Percentiles rank a stretch among this genome's conserved stretches.
Evolutionary conservation across 1,139 yeast species (phyloP).

Genomic region (Zygoascus hellenicus): DNA sequence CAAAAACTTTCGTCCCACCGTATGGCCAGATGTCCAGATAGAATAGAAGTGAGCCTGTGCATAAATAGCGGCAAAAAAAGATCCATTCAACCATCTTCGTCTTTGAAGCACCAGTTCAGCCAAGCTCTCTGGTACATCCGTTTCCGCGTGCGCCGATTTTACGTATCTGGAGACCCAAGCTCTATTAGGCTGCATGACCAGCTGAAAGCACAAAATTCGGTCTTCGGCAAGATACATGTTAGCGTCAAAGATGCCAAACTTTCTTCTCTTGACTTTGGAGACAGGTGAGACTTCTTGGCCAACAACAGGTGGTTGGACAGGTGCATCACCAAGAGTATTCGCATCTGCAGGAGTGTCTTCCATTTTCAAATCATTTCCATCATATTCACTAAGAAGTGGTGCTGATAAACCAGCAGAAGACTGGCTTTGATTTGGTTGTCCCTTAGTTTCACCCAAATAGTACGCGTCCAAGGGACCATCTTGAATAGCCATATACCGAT

Average conservation of each 20-base stretch:
- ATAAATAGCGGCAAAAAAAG: slow-evolving; percentile 76
- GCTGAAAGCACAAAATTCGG: slow-evolving; percentile 73
- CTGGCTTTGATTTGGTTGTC: slow-evolving; percentile 40
- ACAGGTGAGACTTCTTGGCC: slow-evolving; percentile 1
- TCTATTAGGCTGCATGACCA: slow-evolving; percentile 62
- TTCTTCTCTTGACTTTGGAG: not conserved
- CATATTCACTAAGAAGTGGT: not conserved
- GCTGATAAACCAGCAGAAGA: not conserved
- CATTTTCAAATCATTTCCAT: slow-evolving; percentile 8
- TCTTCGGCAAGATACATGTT: slow-evolving; percentile 87
- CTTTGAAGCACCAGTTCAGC: slow-evolving; percentile 73
- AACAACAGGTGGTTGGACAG: not conserved
- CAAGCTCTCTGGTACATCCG: slow-evolving; percentile 73
- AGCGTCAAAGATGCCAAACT: slow-evolving; percentile 61
- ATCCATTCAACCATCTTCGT: slow-evolving; percentile 82
- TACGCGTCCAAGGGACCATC: slow-evolving; percentile 72
- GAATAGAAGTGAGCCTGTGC: slow-evolving; percentile 66
- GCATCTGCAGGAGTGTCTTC: slow-evolving; percentile 6
- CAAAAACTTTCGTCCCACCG: slow-evolving; percentile 53
- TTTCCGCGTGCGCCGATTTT: slow-evolving; percentile 70
- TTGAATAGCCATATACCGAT: slow-evolving; percentile 62
- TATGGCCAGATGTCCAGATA: slow-evolving; percentile 66
- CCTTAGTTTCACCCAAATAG: slow-evolving; percentile 71
- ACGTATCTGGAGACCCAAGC: slow-evolving; percentile 67
- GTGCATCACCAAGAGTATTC: not conserved